Base-by-base conservation (phyloP, 768 basidiomycete genomes). In the Tylopilus intermedius region DNA sequence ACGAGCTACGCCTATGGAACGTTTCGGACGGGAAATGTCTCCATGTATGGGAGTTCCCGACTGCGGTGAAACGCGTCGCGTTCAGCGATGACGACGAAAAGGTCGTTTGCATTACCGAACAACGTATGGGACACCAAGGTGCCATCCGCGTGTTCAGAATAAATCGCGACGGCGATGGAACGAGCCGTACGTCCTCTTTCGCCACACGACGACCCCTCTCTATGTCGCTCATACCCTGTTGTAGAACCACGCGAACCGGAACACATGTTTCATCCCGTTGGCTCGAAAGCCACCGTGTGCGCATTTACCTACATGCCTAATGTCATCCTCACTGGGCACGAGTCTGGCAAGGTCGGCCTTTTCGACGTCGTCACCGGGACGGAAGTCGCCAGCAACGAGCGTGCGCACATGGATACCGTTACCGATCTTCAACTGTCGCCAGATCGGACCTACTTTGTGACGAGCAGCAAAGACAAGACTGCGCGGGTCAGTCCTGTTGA, bases 211-310 rank as follows among this genome's bases (percentile, higher is more conserved):
- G 26, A n/a, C n/a, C n/a, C 24, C 37, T 14, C 38, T 13, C 7
- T 27, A 10, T 8, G 40, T 54, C 39, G 29, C 39, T 55, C 55
- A 47, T 9, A 45, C 47, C 44, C 18, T 41, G 26, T 47, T 32
- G 63, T 43, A 95, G 93, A 96, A 73, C 76, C 83, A 57, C 73
- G 70, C 64, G 88, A 91, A 56, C 92, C 94, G 0, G 62, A 76
- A 14, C 74, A 82, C 61, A 80, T 89, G 70, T 94, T 96, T 78
- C 79, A 88, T 69, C 90, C 94, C 11, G 76, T 90, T 54, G 94
- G 94, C 26, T 90, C 90, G 54, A 98, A 98, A 73, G 90, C 94
- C n/a, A 97, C 92, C 2, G 93, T 98, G 38, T 94, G 92, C 67
- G 85, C 91, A 5, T 98, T 96, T 71, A 88, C 90, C 4, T 80